These are phyloP conservation scores for Nevesoporus exiguus DNA, from an alignment of 768 basidiomycete species.

Conservation along the genomic window DNA sequence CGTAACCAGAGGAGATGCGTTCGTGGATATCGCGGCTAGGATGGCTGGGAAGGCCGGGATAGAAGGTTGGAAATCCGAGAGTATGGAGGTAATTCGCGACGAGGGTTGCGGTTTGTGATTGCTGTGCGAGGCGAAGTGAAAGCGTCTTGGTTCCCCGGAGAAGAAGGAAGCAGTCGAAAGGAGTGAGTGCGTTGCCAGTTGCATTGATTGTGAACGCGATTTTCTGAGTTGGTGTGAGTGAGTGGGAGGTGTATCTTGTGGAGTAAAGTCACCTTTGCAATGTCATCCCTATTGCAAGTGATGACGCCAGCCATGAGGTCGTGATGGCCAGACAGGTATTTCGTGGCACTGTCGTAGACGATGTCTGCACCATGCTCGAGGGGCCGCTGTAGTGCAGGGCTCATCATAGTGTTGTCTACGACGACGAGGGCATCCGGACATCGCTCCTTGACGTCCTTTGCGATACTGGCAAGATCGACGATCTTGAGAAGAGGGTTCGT, in stretches of 20 bases:
- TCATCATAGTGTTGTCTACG: conserved; percentile 99
- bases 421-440: conserved; percentile 80
- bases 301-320: conserved; percentile 99
- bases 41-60: conserved; percentile 83
- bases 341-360: conserved; percentile 97
- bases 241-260: not conserved
- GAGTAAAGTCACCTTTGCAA: conserved; percentile 61
- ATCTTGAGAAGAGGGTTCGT: conserved; percentile 98
- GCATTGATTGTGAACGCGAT: conserved; percentile 91
- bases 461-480: conserved; percentile 82
- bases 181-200: conserved; percentile 90
- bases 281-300: conserved; percentile 85
- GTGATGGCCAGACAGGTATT: conserved; percentile 97
- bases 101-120: conserved; percentile 74
- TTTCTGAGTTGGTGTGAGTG: conserved; percentile 45
- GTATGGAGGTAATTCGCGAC: conserved; percentile 84
- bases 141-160: conserved; percentile 95
- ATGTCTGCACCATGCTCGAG: conserved; percentile 95
- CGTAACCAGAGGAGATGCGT: conserved; percentile 85
- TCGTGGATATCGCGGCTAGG: conserved; percentile 87
- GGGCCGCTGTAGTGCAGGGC: conserved; percentile 93
- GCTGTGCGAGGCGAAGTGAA: conserved; percentile 92
- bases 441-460: conserved; percentile 76
- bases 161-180: conserved; percentile 95
- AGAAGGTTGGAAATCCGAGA: conserved; percentile 88